Percentiles rank a stretch among this genome's conserved stretches.
phyloP scores from a whole-genome alignment of 1,139 yeast genomes.

The Yamadazyma sp. region DNA sequence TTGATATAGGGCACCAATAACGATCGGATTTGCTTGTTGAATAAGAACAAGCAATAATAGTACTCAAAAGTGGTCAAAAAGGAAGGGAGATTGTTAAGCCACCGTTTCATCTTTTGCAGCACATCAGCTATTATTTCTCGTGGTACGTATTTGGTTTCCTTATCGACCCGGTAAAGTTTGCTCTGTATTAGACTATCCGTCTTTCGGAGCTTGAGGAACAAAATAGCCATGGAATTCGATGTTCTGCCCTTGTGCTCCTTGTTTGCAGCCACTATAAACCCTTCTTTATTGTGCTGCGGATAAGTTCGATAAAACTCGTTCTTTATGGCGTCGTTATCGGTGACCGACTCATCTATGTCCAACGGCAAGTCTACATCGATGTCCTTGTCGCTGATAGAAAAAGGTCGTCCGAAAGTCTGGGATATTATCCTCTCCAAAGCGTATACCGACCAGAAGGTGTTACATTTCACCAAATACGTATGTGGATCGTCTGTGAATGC shows the following conservation, averaged over 20 bases:
- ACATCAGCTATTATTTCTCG: slow-evolving; percentile 6
- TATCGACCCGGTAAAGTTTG: slow-evolving; percentile 10
- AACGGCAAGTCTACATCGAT: slow-evolving; percentile 12
- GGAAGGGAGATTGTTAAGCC: slow-evolving; percentile 10
- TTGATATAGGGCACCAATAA: slow-evolving; percentile 10
- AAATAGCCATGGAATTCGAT: slow-evolving; percentile 8
- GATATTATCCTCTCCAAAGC: slow-evolving; percentile 11
- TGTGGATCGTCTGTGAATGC: slow-evolving; percentile 7
- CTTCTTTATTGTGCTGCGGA: slow-evolving; percentile 9
- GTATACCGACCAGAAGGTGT: slow-evolving; percentile 12
- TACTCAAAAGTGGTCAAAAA: slow-evolving; percentile 8
- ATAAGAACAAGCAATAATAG: slow-evolving; percentile 11
- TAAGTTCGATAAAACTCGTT: slow-evolving; percentile 8
- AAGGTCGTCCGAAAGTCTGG: slow-evolving; percentile 12
- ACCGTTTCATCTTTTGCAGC: slow-evolving; percentile 9
- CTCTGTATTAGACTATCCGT: slow-evolving; percentile 12
- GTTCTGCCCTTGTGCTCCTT: slow-evolving; percentile 3
- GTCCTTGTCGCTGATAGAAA: slow-evolving; percentile 11
- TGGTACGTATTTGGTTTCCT: slow-evolving; percentile 7
- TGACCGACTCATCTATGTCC: slow-evolving; percentile 10
- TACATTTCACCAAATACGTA: slow-evolving; percentile 6
- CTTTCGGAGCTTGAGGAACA: slow-evolving; percentile 7
- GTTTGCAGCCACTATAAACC: neutral
- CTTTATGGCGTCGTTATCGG: slow-evolving; percentile 7
- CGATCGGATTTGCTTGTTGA: slow-evolving; percentile 12